Percentiles rank a stretch among this genome's conserved stretches.
These are phyloP conservation scores for Xerocomellus intermedius DNA, from an alignment of 768 basidiomycete species.

Conservation along the genomic window DNA sequence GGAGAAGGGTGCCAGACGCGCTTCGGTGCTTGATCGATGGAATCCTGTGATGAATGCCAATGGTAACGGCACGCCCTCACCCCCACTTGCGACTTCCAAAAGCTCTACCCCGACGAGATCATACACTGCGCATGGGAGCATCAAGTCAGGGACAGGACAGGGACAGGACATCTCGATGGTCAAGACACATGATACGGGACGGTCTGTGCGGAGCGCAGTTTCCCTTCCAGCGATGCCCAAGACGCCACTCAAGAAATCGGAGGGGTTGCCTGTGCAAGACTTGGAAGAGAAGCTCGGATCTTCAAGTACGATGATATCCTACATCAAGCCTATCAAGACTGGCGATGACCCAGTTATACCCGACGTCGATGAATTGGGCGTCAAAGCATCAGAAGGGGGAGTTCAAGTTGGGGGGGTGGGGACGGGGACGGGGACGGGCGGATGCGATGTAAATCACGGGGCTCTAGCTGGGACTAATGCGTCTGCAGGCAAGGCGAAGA, in stretches of 20 bases:
- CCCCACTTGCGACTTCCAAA: conserved; percentile 38
- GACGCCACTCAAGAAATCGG: conserved; percentile 28
- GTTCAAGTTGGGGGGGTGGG: conserved; percentile 31
- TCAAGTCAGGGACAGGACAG: conserved; percentile 18
- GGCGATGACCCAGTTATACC: conserved; percentile 40
- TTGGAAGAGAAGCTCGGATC: conserved; percentile 56
- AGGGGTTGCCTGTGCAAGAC: conserved; percentile 22
- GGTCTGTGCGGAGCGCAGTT: conserved; percentile 40
- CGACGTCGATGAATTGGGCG: conserved; percentile 41
- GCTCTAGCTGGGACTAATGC: conserved; percentile 16
- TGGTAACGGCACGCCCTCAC: conserved; percentile 35
- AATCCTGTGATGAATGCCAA: conserved; percentile 38
- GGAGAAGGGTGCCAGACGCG: conserved; percentile 35
- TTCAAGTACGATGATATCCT: conserved; percentile 72
- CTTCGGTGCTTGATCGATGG: conserved; percentile 74
- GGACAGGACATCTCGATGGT: conserved; percentile 22
- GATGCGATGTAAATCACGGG: conserved; percentile 17
- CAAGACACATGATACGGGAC: conserved; percentile 33
- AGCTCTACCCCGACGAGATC: conserved; percentile 41
- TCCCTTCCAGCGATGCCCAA: conserved; percentile 39
- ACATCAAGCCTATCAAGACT: conserved; percentile 50
- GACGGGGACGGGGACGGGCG: conserved; percentile 2
- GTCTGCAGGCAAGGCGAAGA: conserved; percentile 17
- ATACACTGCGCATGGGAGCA: conserved; percentile 35
- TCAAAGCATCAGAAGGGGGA: conserved; percentile 45